Percentiles rank a stretch among this genome's conserved stretches.
Evolutionary conservation across 495 filamentous ascomycete species (phyloP).

Genomic region (Apodospora peruviana): DNA sequence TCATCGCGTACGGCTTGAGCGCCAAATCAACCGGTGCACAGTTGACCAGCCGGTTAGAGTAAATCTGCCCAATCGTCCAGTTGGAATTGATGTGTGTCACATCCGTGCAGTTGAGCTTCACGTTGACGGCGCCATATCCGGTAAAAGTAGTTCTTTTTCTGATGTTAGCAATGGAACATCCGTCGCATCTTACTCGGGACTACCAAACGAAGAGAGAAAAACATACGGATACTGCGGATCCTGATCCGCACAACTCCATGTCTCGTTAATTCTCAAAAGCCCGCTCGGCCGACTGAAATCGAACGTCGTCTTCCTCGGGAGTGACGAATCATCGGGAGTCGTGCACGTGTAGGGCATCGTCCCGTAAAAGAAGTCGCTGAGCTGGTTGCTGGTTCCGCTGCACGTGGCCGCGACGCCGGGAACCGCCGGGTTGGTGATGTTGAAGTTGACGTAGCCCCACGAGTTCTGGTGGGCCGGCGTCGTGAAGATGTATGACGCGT

Average conservation of each 20-base stretch:
- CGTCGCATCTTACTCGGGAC: not conserved
- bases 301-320: conserved; percentile 14
- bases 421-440: conserved; percentile 37
- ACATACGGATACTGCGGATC: conserved; percentile 32
- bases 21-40: conserved; percentile 25
- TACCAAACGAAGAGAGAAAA: not conserved
- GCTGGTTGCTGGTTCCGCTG: conserved; percentile 32
- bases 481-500: conserved; percentile 34
- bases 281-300: conserved; percentile 26
- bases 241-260: conserved; percentile 33
- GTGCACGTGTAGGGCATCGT: conserved; percentile 31
- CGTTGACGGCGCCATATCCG: conserved; percentile 25
- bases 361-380: conserved; percentile 42
- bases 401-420: conserved; percentile 20
- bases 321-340: no score
- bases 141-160: conserved; percentile 28
- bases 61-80: conserved; percentile 37
- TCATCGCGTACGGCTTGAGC: conserved; percentile 27
- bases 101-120: conserved; percentile 31
- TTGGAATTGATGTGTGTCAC: conserved; percentile 30
- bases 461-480: conserved; percentile 42
- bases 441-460: conserved; percentile 36
- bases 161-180: conserved; percentile 9
- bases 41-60: conserved; percentile 27
- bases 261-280: conserved; percentile 34